phyloP scores from a whole-genome alignment of 1,284 basidiomycete genomes.

The Apiotrichum veenhuisii region DNA sequence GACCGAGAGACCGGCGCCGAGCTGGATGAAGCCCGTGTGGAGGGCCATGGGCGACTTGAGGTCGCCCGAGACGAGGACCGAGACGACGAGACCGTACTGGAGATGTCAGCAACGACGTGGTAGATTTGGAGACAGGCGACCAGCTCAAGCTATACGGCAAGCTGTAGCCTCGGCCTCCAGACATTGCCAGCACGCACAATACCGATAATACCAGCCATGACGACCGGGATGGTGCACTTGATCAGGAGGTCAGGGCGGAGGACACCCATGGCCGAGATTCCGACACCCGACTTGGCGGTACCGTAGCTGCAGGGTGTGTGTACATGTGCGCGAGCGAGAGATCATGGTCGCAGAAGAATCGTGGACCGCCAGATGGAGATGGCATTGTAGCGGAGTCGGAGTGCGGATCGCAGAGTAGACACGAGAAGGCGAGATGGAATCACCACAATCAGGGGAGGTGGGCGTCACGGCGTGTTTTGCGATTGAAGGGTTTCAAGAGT shows the following conservation, averaged over 20 bases:
- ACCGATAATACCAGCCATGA: conserved; percentile 99
- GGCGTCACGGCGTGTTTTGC: not conserved
- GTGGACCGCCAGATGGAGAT: no score
- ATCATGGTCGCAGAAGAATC: no score
- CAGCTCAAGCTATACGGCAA: no score
- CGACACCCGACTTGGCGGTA: conserved; percentile 97
- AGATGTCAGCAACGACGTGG: not conserved
- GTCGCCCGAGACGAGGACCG: conserved; percentile 80
- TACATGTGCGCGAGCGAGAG: not conserved
- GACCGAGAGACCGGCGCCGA: conserved; percentile 77
- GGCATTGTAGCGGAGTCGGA: no score
- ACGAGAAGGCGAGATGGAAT: no score
- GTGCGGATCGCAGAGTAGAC: no score
- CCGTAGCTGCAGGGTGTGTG: conserved; percentile 57
- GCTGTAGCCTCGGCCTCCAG: no score
- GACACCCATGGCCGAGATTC: conserved; percentile 97
- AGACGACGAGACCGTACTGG: conserved; percentile 85
- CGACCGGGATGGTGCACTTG: conserved; percentile 92
- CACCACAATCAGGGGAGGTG: not conserved
- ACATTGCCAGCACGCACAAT: conserved; percentile 53
- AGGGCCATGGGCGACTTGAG: conserved; percentile 59
- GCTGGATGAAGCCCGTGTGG: conserved; percentile 80
- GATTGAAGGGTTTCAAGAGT: not conserved
- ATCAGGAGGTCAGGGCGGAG: conserved; percentile 91
- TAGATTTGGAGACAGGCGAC: no score